phyloP scores from a whole-genome alignment of 345 rosid species.

The Eutrema yunnanense region DNA sequence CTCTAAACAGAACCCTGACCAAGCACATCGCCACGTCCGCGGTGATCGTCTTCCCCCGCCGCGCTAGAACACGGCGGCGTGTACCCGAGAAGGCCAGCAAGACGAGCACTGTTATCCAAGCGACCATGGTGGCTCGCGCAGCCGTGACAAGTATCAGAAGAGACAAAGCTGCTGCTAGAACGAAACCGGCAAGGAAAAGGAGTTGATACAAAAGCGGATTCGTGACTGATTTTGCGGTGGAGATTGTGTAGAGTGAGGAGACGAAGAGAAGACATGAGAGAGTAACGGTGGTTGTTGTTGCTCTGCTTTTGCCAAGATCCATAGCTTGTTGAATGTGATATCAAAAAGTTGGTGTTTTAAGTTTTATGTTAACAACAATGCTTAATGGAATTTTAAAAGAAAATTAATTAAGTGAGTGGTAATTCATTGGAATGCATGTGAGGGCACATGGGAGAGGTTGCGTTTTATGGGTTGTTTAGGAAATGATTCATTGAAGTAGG shows the following conservation, averaged over 20 bases:
- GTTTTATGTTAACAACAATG: background rate
- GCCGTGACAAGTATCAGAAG: constrained; percentile 21
- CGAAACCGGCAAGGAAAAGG: background rate
- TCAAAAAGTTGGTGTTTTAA: background rate
- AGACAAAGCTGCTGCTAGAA: constrained; percentile 6
- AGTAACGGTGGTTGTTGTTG: constrained; percentile 17
- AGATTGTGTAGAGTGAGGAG: constrained; percentile 17
- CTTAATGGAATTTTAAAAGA: background rate
- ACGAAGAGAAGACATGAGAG: constrained; percentile 22
- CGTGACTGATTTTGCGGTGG: background rate
- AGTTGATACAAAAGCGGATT: background rate
- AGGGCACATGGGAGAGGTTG: constrained; percentile 33
- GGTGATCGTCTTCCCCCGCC: constrained; percentile 19
- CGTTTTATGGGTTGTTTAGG: constrained; percentile 22
- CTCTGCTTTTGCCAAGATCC: constrained; percentile 22
- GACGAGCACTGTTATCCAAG: constrained; percentile 33
- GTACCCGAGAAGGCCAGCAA: constrained; percentile 31
- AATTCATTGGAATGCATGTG: constrained; percentile 35
- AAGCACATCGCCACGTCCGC: constrained; percentile 23
- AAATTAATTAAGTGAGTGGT: background rate
- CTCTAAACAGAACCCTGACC: constrained; percentile 13
- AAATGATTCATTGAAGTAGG: constrained; percentile 24
- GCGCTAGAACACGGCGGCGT: constrained; percentile 26
- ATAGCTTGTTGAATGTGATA: constrained; percentile 15
- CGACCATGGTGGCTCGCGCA: constrained; percentile 31